Conservation (phyloP, 2,329 filamentous ascomycete species). For the Fusarium armeniacum region DNA sequence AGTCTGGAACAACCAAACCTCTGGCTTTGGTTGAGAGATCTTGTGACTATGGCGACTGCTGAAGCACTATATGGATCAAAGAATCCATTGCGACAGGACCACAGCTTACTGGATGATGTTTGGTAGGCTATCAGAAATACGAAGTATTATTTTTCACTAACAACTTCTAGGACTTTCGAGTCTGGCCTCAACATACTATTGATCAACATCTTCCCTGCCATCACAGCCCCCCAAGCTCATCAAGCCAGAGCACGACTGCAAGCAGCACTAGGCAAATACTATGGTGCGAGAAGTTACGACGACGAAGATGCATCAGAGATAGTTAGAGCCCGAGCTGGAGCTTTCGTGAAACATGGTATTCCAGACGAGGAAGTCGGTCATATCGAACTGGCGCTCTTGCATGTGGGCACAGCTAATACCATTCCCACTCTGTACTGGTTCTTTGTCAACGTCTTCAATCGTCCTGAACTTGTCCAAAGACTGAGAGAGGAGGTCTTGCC, state of each 20-base stretch:
- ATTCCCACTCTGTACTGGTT: conserved; percentile 58
- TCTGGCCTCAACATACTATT: conserved; percentile 18
- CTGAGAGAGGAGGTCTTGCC: conserved; percentile 53
- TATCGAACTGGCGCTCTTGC: conserved; percentile 51
- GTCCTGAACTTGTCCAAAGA: conserved; percentile 47
- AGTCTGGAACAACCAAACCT: conserved; percentile 28
- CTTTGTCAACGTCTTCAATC: conserved; percentile 52
- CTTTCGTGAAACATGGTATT: conserved; percentile 11
- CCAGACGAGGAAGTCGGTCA: conserved; percentile 14
- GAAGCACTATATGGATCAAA: conserved; percentile 34
- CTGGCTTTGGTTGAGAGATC: conserved; percentile 56
- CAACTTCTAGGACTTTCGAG: conserved; percentile 14
- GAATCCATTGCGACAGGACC: conserved; percentile 21
- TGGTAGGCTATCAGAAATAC: not conserved
- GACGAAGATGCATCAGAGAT: conserved; percentile 50
- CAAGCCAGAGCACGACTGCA: conserved; percentile 27
- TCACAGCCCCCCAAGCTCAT: conserved; percentile 24
- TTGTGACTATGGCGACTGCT: conserved; percentile 37
- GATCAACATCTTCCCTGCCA: conserved; percentile 25
- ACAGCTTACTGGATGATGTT: conserved; percentile 10
- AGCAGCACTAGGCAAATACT: conserved; percentile 24
- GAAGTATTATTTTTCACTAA: not conserved
- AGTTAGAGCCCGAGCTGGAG: conserved; percentile 22
- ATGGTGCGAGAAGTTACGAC: conserved; percentile 16
- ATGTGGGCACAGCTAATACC: conserved; percentile 55